Conservation (phyloP, 2,329 filamentous ascomycete genomes). For the Claviceps africana region DNA sequence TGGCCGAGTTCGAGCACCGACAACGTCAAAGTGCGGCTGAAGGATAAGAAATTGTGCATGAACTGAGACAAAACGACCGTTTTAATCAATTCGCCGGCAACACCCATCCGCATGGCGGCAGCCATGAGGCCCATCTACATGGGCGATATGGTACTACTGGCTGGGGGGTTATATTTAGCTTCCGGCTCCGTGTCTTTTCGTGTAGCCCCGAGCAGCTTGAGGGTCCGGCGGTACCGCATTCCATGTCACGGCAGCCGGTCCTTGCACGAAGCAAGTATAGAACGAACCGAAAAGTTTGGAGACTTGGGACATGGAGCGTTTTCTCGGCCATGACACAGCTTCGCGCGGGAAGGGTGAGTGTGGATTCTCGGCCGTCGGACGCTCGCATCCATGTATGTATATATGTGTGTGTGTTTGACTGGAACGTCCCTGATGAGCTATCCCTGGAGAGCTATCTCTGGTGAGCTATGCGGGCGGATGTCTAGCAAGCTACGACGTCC, state of each 20-base stretch:
- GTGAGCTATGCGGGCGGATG: neutral
- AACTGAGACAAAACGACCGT: neutral
- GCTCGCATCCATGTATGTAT: neutral
- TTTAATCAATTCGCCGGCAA: neutral
- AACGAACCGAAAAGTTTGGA: neutral
- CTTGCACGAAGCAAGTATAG: neutral
- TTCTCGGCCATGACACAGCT: neutral
- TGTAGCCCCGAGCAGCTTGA: neutral
- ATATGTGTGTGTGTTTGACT: neutral
- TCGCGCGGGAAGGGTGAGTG: neutral
- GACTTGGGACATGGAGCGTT: too few relatives aligned
- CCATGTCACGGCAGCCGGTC: neutral
- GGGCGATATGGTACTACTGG: neutral
- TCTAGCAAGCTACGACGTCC: neutral
- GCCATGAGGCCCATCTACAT: neutral
- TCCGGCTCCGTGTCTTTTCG: neutral
- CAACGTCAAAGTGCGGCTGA: neutral
- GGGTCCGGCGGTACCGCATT: neutral
- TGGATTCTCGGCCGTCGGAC: neutral
- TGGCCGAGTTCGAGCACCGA: neutral
- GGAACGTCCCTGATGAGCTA: neutral
- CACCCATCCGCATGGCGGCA: neutral
- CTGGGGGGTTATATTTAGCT: slow-evolving; percentile 1
- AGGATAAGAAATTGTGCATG: neutral
- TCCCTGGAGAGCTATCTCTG: neutral